Conservation (phyloP, 768 basidiomycete genomes). For the Suillus fuscotomentosus region DNA sequence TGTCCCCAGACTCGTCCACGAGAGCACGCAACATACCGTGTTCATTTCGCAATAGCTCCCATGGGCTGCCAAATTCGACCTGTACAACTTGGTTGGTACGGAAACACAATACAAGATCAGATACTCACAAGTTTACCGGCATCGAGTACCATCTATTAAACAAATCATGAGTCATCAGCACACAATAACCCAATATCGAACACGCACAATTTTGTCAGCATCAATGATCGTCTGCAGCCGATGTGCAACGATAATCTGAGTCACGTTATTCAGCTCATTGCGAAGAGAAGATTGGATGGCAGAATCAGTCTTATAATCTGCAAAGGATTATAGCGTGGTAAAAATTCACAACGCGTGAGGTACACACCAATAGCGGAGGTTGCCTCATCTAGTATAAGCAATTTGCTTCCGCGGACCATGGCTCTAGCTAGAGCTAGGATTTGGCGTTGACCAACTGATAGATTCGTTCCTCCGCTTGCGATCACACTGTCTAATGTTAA, state of each 20-base stretch:
- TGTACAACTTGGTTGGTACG: conserved; percentile 8
- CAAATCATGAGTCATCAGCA: not conserved
- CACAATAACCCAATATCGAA: conserved; percentile 1
- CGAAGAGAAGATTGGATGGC: conserved; percentile 58
- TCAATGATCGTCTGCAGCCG: conserved; percentile 59
- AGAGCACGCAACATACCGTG: conserved; percentile 50
- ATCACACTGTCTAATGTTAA: conserved; percentile 47
- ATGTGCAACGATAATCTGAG: conserved; percentile 60
- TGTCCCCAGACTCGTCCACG: conserved; percentile 59
- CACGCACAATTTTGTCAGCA: conserved; percentile 53
- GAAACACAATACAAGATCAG: not conserved
- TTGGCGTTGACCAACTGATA: conserved; percentile 62
- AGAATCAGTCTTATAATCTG: conserved; percentile 57
- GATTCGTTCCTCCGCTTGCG: conserved; percentile 42
- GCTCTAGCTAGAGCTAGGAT: conserved; percentile 60
- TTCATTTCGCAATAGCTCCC: conserved; percentile 48
- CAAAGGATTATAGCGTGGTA: not conserved
- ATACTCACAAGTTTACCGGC: conserved; percentile 38
- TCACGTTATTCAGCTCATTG: conserved; percentile 42
- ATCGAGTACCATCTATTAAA: conserved; percentile 42
- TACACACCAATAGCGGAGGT: conserved; percentile 6
- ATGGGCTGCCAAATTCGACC: conserved; percentile 54
- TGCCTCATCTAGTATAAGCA: conserved; percentile 60
- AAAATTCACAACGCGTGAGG: not conserved
- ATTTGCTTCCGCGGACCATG: conserved; percentile 53